Conservation (phyloP, 805 yeast species). For the Lipomyces orientalis region DNA sequence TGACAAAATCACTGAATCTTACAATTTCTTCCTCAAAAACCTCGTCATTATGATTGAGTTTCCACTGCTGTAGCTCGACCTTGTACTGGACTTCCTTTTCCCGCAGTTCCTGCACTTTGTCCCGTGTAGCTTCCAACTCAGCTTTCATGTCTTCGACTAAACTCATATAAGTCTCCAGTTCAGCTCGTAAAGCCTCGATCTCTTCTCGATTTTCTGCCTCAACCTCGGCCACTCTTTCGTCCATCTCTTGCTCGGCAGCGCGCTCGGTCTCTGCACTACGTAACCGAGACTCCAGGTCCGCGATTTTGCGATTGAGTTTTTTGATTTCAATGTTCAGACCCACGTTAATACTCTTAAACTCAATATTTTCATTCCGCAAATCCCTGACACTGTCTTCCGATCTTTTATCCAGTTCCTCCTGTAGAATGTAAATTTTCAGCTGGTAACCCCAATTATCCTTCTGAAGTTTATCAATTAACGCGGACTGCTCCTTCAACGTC, state of each 20-base stretch:
- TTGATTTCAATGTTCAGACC: constrained; percentile 35
- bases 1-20: constrained; percentile 2
- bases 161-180: constrained; percentile 19
- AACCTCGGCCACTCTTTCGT: constrained; percentile 5
- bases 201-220: constrained; percentile 16
- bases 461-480: constrained; percentile 39
- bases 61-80: constrained; percentile 16
- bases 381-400: constrained; percentile 39
- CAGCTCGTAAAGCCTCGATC: constrained; percentile 20
- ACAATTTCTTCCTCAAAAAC: constrained; percentile 27
- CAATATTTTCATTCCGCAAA: constrained; percentile 37
- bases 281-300: constrained; percentile 27
- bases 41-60: constrained; percentile 16
- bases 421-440: constrained; percentile 37
- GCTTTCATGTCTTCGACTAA: constrained; percentile 25
- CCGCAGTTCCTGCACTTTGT: constrained; percentile 11
- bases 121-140: constrained; percentile 19
- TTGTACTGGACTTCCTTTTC: constrained; percentile 15
- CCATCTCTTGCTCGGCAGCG: not conserved
- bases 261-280: constrained; percentile 13
- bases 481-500: constrained; percentile 38
- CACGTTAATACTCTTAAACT: constrained; percentile 36
- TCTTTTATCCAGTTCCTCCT: constrained; percentile 38
- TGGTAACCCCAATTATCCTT: constrained; percentile 40
- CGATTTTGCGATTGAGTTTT: constrained; percentile 28